These are phyloP conservation scores for Periglandula ipomoeae DNA, from an alignment of 2,329 filamentous ascomycete species.

Conservation along the genomic window DNA sequence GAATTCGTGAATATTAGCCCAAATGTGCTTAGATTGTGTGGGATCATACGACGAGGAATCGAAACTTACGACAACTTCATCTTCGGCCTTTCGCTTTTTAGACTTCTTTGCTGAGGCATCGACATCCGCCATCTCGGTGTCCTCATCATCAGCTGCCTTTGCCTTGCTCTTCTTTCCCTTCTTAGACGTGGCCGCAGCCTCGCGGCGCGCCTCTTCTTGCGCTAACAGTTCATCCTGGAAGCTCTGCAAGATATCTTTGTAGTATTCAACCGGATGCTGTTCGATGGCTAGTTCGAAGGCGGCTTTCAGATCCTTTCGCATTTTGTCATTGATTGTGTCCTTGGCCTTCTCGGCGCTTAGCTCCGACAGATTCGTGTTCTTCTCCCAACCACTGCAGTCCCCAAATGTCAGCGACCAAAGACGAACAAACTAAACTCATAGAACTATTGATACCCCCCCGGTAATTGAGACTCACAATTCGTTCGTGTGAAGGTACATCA, in stretches of 20 bases:
- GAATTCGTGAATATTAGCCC: background rate
- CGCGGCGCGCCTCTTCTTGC: slow-evolving; percentile 37
- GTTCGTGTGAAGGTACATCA: slow-evolving; percentile 93
- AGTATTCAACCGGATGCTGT: slow-evolving; percentile 67
- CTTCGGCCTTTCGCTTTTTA: slow-evolving; percentile 80
- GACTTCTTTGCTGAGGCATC: slow-evolving; percentile 53
- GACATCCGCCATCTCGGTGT: slow-evolving; percentile 52
- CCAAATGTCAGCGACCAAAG: background rate
- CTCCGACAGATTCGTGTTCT: slow-evolving; percentile 72
- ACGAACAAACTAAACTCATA: too few relatives aligned
- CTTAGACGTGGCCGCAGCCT: slow-evolving; percentile 31
- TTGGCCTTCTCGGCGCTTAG: slow-evolving; percentile 66
- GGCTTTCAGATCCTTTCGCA: slow-evolving; percentile 66
- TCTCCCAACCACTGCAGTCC: slow-evolving; percentile 70
- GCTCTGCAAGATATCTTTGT: slow-evolving; percentile 69
- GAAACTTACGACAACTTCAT: slow-evolving; percentile 48
- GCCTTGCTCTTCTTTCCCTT: slow-evolving; percentile 37
- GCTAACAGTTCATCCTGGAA: slow-evolving; percentile 57
- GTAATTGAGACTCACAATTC: slow-evolving; percentile 99
- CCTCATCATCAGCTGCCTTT: slow-evolving; percentile 46
- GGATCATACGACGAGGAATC: too few relatives aligned
- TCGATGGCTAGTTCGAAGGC: slow-evolving; percentile 77
- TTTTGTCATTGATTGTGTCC: slow-evolving; percentile 62
- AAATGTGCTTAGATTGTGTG: background rate
- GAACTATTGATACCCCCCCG: too few relatives aligned